Conservation (phyloP, 208 protist species). For the Porcisia deanei region DNA sequence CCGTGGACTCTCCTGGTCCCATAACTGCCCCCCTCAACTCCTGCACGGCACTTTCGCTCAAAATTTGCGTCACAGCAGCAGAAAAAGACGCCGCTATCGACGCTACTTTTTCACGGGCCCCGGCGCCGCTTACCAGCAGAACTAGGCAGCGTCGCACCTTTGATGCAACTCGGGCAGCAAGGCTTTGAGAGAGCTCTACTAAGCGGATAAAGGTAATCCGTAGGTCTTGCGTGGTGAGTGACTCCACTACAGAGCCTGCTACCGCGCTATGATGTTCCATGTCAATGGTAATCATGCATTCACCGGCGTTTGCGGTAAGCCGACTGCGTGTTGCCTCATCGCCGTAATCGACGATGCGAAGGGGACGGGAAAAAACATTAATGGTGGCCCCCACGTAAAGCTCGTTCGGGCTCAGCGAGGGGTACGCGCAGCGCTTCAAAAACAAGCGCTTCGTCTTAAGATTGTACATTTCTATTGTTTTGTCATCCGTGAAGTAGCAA, state of each 20-base stretch:
- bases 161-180: constrained; percentile 36
- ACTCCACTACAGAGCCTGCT: constrained; percentile 56
- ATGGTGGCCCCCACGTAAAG: constrained; percentile 93
- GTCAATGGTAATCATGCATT: constrained; percentile 71
- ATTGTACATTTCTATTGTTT: constrained; percentile 96
- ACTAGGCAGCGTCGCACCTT: constrained; percentile 50
- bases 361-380: constrained; percentile 91
- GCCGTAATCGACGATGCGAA: constrained; percentile 92
- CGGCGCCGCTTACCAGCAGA: constrained; percentile 57
- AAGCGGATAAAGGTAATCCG: constrained; percentile 75
- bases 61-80: constrained; percentile 41
- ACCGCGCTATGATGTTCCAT: constrained; percentile 27
- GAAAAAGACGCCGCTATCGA: constrained; percentile 34
- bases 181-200: constrained; percentile 56
- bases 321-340: constrained; percentile 85
- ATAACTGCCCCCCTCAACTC: constrained; percentile 38
- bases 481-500: constrained; percentile 88
- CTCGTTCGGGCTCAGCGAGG: constrained; percentile 74
- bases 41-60: constrained; percentile 37
- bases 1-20: constrained; percentile 74
- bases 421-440: constrained; percentile 92
- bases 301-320: constrained; percentile 55
- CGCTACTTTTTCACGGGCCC: constrained; percentile 55
- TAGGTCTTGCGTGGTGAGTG: constrained; percentile 53
- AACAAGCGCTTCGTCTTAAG: constrained; percentile 91